Evolutionary conservation across 441 rosid species (phyloP).

Genomic region (Lepidium campestre): DNA sequence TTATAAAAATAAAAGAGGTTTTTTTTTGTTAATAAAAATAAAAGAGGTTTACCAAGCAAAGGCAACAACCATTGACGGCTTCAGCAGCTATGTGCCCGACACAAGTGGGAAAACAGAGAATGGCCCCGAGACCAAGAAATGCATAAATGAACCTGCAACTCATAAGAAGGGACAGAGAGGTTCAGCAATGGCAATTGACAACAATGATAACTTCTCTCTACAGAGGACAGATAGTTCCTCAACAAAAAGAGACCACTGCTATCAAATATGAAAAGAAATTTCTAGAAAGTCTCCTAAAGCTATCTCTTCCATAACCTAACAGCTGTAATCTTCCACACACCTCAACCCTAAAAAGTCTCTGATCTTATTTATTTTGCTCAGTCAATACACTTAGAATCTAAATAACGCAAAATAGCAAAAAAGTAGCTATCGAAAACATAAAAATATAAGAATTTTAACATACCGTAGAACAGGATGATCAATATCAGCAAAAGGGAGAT

Average conservation of each 20-base stretch:
- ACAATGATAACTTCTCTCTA: background rate
- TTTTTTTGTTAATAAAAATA: no score
- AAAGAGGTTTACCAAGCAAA: slow-evolving; percentile 57
- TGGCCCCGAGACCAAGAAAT: slow-evolving; percentile 59
- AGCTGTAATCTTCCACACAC: background rate
- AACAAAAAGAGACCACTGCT: background rate
- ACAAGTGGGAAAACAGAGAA: slow-evolving; percentile 61
- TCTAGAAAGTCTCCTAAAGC: background rate
- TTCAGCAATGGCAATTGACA: background rate
- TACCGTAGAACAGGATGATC: slow-evolving; percentile 56
- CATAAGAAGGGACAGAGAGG: slow-evolving; percentile 2
- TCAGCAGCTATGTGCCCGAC: slow-evolving; percentile 81
- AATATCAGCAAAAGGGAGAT: slow-evolving; percentile 38
- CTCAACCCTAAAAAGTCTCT: background rate
- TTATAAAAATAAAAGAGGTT: no score
- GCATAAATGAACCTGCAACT: slow-evolving; percentile 72
- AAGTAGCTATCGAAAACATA: background rate
- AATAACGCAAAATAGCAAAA: background rate
- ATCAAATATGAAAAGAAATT: background rate
- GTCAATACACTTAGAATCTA: background rate
- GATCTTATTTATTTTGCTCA: background rate
- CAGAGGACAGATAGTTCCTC: no score
- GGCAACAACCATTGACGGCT: slow-evolving; percentile 78
- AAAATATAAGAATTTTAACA: background rate
- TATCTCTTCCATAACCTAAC: background rate